Evolutionary conservation across 768 basidiomycete genomes (phyloP).

Genomic region (Lactifluus piperatus): DNA sequence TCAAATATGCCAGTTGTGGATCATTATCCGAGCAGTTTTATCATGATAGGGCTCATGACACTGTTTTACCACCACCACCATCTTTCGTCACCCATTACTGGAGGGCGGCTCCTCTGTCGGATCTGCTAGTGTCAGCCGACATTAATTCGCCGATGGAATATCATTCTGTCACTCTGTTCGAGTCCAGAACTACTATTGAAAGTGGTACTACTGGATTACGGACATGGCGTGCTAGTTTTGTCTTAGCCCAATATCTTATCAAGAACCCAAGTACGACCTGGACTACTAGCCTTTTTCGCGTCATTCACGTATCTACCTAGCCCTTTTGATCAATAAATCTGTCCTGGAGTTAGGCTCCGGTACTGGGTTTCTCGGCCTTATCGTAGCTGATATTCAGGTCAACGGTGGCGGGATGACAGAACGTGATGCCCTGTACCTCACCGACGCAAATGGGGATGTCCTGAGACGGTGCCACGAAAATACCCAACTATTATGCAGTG

Average conservation of each 20-base stretch:
- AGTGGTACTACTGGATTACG: slow-evolving; percentile 70
- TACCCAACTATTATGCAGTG: slow-evolving; percentile 58
- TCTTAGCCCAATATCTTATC: slow-evolving; percentile 54
- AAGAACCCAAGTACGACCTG: slow-evolving; percentile 40
- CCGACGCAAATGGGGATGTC: slow-evolving; percentile 58
- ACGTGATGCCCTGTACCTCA: slow-evolving; percentile 28
- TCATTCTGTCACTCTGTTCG: slow-evolving; percentile 50
- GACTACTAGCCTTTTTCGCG: not conserved
- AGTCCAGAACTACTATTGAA: slow-evolving; percentile 68
- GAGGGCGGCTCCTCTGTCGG: slow-evolving; percentile 23
- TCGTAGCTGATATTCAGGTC: slow-evolving; percentile 51
- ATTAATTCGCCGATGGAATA: slow-evolving; percentile 21
- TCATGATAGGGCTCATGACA: slow-evolving; percentile 18
- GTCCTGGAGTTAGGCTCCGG: slow-evolving; percentile 74
- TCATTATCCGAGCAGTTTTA: slow-evolving; percentile 15
- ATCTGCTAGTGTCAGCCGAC: not conserved
- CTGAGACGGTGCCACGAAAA: slow-evolving; percentile 54
- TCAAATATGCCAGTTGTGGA: slow-evolving; percentile 22
- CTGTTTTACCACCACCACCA: slow-evolving; percentile 32
- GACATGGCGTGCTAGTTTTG: slow-evolving; percentile 70
- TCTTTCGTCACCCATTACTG: slow-evolving; percentile 67
- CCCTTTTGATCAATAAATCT: slow-evolving; percentile 34
- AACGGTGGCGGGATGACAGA: slow-evolving; percentile 10
- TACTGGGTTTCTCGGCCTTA: slow-evolving; percentile 62
- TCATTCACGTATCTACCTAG: slow-evolving; percentile 23